Evolutionary conservation across 2,329 filamentous ascomycete species (phyloP), one percentile per base, ranked within the genome.

Genomic region (Fusarium keratoplasticum): DNA sequence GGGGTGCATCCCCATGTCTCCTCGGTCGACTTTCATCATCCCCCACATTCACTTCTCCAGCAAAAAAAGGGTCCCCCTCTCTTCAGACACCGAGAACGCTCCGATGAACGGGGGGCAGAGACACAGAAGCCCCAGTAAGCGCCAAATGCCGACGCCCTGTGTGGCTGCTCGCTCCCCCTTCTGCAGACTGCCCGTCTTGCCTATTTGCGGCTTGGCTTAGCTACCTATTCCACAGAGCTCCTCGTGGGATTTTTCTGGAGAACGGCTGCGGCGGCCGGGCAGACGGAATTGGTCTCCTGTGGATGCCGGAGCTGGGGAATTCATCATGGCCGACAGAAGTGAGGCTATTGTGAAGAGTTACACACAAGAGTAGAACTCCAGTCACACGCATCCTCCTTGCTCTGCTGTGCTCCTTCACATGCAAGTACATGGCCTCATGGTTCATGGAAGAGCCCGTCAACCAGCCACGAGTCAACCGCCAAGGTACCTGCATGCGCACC

Each of bases 31-130:
- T 57, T 66, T 20, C 44, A 31, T 52, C 18, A 29, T 50, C 47
- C 72, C 72, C 73, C 72, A 72, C 73, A 71, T 29, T 61, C 55
- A 44, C 25, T 42, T 55, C 42, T 55, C 69, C 60, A 40, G 58
- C 36, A 22, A 31, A 31, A 20, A 42, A 27, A 14, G 31, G 35
- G 31, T 36, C 47, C 25, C 33, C 10, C 20, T 22, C 40, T 44
- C 40, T 44, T 44, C 20, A 35, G 33, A 64, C 50, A 44, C 61
- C 50, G 61, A 64, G 27, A 64, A 64, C 61, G 16, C 50, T 64
- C 61, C 61, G 61, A 50, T 22, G 25, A 36, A 47, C 29, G 25
- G 59, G 18, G 29, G 40, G 20, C 6, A 42, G n/a, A 42, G 3
- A 7, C 8, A 4, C 10, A 47, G 42, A 27, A 27, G 14, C 31